These are phyloP conservation scores for Colletotrichum cereale DNA, from an alignment of 2,329 filamentous ascomycete species.

Conservation along the genomic window DNA sequence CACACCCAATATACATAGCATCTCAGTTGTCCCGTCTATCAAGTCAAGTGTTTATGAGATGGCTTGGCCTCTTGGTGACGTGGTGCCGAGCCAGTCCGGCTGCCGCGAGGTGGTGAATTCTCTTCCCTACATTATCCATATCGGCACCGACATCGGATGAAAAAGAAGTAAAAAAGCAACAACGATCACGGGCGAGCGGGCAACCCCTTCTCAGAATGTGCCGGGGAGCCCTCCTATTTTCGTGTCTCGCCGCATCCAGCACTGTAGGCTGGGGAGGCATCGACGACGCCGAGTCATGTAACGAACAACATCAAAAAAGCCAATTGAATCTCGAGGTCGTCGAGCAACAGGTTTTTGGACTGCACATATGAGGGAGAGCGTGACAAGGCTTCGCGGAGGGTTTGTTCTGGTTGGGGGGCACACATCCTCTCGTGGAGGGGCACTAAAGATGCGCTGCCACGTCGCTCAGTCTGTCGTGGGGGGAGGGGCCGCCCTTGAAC, in stretches of 20 bases:
- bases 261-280: neutral
- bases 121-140: neutral
- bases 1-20: neutral
- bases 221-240: neutral
- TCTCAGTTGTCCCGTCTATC: neutral
- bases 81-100: neutral
- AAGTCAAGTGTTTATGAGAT: neutral
- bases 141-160: neutral
- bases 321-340: slow-evolving; percentile 2
- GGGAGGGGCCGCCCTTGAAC: slow-evolving; percentile 6
- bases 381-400: neutral
- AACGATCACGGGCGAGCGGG: too few species aligned
- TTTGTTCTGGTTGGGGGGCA: slow-evolving; percentile 16
- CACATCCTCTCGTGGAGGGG: slow-evolving; percentile 5
- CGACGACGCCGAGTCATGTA: neutral
- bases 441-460: slow-evolving; percentile 38
- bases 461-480: slow-evolving; percentile 30
- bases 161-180: neutral
- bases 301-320: neutral
- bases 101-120: neutral
- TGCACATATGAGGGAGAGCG: neutral
- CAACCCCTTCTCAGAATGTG: neutral
- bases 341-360: neutral
- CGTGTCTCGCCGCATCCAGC: neutral
- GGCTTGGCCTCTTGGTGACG: neutral